Conservation (phyloP, 345 rosid genomes). For the Gynandropsis gynandra region DNA sequence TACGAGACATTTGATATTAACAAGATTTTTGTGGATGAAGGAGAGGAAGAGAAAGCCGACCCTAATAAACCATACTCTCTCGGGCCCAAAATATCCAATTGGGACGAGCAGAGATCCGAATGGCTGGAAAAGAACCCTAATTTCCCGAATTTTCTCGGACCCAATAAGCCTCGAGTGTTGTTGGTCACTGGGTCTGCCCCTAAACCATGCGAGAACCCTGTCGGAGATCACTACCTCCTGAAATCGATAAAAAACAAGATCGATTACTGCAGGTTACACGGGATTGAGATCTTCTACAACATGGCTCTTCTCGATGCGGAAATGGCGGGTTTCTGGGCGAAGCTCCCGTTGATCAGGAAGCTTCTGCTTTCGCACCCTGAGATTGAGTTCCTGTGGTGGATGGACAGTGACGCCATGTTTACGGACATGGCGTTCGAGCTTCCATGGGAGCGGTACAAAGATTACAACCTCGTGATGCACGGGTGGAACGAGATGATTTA, state of each 20-base stretch:
- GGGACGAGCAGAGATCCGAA: conserved; percentile 50
- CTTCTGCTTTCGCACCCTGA: conserved; percentile 67
- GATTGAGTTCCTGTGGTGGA: conserved; percentile 73
- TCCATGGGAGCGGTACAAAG: conserved; percentile 71
- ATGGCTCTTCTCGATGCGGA: conserved; percentile 68
- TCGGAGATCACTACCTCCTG: conserved; percentile 68
- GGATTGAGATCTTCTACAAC: conserved; percentile 60
- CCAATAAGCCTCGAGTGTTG: conserved; percentile 56
- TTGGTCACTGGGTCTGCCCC: conserved; percentile 77
- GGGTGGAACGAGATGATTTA: conserved; percentile 72
- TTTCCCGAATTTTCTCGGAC: conserved; percentile 50
- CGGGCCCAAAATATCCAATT: conserved; percentile 60
- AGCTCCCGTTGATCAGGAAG: conserved; percentile 58
- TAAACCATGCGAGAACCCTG: conserved; percentile 66
- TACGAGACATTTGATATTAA: conserved; percentile 43
- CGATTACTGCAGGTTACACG: conserved; percentile 68
- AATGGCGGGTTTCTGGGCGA: conserved; percentile 75
- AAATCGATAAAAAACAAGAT: conserved; percentile 75
- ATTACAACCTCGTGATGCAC: conserved; percentile 57
- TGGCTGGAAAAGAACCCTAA: conserved; percentile 54
- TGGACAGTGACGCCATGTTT: conserved; percentile 81
- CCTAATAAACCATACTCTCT: conserved; percentile 39
- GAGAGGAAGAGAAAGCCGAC: conserved; percentile 49
- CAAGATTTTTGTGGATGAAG: conserved; percentile 47
- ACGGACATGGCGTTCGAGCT: conserved; percentile 77